Percentiles rank a stretch among this genome's conserved stretches.
These are phyloP conservation scores for Rhodamnia rubescens DNA, from an alignment of 345 rosid genomes.

Conservation along the genomic window DNA sequence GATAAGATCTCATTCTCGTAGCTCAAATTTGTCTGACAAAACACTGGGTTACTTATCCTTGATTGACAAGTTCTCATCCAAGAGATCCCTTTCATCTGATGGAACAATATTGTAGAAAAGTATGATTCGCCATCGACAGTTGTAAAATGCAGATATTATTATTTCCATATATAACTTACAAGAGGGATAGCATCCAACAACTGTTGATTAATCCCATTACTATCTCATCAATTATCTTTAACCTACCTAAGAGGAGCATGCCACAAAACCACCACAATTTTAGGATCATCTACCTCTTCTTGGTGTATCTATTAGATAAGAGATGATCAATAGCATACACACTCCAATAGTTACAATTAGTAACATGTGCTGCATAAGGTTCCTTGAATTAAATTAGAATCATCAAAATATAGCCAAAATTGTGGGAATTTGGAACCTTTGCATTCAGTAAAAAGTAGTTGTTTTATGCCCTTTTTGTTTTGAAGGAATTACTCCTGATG, in stretches of 20 bases:
- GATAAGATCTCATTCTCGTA: not conserved
- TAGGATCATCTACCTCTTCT: not conserved
- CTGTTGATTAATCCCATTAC: not conserved
- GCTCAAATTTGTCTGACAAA: not conserved
- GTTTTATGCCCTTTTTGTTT: not conserved
- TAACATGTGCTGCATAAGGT: accelerated
- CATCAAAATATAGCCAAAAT: not conserved
- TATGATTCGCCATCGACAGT: not conserved
- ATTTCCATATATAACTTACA: not conserved
- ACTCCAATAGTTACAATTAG: not conserved
- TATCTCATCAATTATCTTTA: not conserved
- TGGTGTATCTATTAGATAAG: not conserved
- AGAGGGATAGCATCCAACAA: not conserved
- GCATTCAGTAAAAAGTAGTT: not conserved
- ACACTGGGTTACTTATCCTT: not conserved
- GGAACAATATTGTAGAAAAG: not conserved
- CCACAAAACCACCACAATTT: not conserved
- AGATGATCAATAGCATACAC: not conserved
- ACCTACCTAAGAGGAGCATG: not conserved
- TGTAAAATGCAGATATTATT: not conserved
- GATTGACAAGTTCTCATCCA: not conserved
- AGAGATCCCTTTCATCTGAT: not conserved
- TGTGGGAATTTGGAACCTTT: not conserved
- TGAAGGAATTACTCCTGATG: accelerated
- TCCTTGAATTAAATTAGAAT: not conserved